Evolutionary conservation across 352 stramenopile genomes (phyloP).

Genomic region (Phytophthora tubulina): DNA sequence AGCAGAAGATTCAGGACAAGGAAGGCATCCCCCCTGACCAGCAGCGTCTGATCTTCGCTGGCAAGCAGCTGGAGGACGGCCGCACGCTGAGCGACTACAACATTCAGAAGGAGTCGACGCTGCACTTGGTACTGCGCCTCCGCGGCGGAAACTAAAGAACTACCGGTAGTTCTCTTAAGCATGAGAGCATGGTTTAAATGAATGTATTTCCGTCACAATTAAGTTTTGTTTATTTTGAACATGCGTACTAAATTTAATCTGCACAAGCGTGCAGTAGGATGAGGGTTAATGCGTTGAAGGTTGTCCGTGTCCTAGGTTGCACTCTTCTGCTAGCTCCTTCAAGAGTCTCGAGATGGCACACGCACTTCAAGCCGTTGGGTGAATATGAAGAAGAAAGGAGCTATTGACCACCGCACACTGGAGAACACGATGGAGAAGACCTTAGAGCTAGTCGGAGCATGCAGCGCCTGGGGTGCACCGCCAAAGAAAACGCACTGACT

Average conservation of each 20-base stretch:
- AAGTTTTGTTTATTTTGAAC: not conserved
- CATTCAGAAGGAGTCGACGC: constrained; percentile 40
- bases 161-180: not conserved
- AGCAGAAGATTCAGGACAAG: constrained; percentile 39
- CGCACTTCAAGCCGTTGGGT: not conserved
- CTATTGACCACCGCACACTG: constrained; percentile 17
- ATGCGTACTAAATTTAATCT: too few species aligned
- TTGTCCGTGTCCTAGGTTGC: too few species aligned
- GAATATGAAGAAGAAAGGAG: constrained; percentile 19
- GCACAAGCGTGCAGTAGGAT: too few species aligned
- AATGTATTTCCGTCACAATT: constrained; percentile 10
- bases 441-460: constrained; percentile 14
- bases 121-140: constrained; percentile 30
- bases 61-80: constrained; percentile 93
- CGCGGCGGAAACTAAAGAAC: constrained; percentile 21
- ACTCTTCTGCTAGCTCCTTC: constrained; percentile 19
- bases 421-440: constrained; percentile 21
- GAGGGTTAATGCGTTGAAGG: too few species aligned
- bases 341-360: constrained; percentile 20
- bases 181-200: constrained; percentile 4
- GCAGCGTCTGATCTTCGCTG: constrained; percentile 96
- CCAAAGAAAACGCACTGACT: not conserved
- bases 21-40: constrained; percentile 95
- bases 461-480: not conserved
- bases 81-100: constrained; percentile 39